These are phyloP conservation scores for Coemansia sp. DNA, from an alignment of 192 early-diverging fungal genomes.

Conservation along the genomic window DNA sequence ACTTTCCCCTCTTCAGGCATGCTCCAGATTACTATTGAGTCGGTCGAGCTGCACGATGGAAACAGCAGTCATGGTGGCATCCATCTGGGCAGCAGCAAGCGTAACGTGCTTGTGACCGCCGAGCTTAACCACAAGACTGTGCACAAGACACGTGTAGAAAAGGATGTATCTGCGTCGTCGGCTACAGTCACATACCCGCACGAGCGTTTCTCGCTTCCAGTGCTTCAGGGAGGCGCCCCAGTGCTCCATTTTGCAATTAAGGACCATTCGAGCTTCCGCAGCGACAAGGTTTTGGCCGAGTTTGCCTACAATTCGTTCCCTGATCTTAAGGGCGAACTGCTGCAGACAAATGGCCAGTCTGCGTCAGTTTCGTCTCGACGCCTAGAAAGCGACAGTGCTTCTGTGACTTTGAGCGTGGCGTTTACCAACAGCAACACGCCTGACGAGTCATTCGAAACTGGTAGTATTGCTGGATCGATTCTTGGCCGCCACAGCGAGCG, in stretches of 20 bases:
- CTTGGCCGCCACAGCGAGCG: slow-evolving; percentile 25
- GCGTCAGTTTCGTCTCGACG: slow-evolving; percentile 4
- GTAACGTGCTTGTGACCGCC: slow-evolving; percentile 33
- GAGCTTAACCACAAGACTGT: slow-evolving; percentile 49
- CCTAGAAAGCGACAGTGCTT: slow-evolving; percentile 16
- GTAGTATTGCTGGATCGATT: slow-evolving; percentile 30
- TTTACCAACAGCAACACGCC: slow-evolving; percentile 15
- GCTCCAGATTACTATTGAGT: slow-evolving; percentile 28
- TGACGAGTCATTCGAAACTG: slow-evolving; percentile 20
- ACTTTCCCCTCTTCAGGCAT: slow-evolving; percentile 31
- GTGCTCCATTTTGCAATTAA: slow-evolving; percentile 27
- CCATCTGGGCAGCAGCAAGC: slow-evolving; percentile 9
- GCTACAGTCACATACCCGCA: slow-evolving; percentile 15
- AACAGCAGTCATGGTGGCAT: slow-evolving; percentile 3
- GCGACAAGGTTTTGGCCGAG: slow-evolving; percentile 42
- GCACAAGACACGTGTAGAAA: slow-evolving; percentile 47
- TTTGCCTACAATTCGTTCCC: slow-evolving; percentile 27
- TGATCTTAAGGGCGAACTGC: slow-evolving; percentile 31
- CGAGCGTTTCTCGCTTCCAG: slow-evolving; percentile 38
- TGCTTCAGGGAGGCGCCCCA: slow-evolving; percentile 39
- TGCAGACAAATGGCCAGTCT: slow-evolving; percentile 17
- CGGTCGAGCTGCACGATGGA: slow-evolving; percentile 19
- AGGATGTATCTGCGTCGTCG: slow-evolving; percentile 18
- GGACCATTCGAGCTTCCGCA: slow-evolving; percentile 51
- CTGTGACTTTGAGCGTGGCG: slow-evolving; percentile 17